Evolutionary conservation across 1,139 yeast genomes (phyloP), one percentile per base, ranked within the genome.

Genomic region (Blastobotrys arbuscula): DNA sequence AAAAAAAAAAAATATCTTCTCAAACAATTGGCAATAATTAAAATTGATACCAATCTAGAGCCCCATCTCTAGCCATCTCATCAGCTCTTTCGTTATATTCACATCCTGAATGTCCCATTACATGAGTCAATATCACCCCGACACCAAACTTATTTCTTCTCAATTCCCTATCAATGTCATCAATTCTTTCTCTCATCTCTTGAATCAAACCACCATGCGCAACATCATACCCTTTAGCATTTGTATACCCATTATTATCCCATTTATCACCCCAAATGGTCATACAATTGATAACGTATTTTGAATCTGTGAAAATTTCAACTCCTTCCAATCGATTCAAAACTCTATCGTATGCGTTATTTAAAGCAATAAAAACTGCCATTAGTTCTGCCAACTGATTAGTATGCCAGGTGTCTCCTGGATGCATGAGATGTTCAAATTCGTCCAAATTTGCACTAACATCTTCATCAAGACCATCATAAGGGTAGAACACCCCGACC

Each of bases 281-380:
- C 12, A 81, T 48, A 38, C 77, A 65, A 3, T 78, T 71, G 38
- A 71, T 70, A 1, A 81, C 62, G 59, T 81, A 84, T 54, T 68
- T 62, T 0, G 89, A 82, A 60, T 84, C 92, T 0, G 87, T 74
- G 45, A 64, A 55, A 18, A 81, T 74, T 9, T 51, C 31, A 9
- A 28, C 31, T 9, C 31, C 31, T 28, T 13, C 12, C 13, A 28
- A 13, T 13, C 13, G 12, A 9, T 28, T 28, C 13, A 9, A 9
- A 13, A 13, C 31, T 13, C 13, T 28, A 13, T 28, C 9, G 31
- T 9, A 9, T 9, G 31, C 31, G 12, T 13, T 9, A 9, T 28
- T 13, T 13, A 28, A 13, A 9, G 31, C 31, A 28, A 28, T 9
- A 13, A 9, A 9, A 13, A 28, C 31, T 28, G 31, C 31, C 9